These are phyloP conservation scores for Exophiala spinifera DNA, from an alignment of 2,329 filamentous ascomycete genomes.

Conservation along the genomic window DNA sequence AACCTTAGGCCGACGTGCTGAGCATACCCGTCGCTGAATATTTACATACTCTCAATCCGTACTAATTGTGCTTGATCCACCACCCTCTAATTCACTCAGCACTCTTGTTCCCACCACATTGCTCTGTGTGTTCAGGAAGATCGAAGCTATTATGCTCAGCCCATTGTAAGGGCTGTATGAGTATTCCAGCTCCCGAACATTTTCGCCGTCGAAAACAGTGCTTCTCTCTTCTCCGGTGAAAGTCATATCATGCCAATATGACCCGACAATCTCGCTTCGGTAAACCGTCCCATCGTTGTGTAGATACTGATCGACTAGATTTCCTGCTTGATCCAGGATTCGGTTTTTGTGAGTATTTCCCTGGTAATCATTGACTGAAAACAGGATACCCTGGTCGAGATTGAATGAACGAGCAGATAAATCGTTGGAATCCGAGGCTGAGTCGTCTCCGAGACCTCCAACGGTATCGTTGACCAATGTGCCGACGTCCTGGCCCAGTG, in stretches of 20 bases:
- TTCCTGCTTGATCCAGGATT: constrained; percentile 54
- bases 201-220: constrained; percentile 44
- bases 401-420: constrained; percentile 31
- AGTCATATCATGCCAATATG: constrained; percentile 52
- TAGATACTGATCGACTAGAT: constrained; percentile 53
- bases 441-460: constrained; percentile 30
- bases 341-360: constrained; percentile 57
- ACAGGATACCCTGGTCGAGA: constrained; percentile 57
- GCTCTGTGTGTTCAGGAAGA: constrained; percentile 49
- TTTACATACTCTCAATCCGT: constrained; percentile 26
- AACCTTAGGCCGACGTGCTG: too few relatives aligned
- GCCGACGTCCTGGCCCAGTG: constrained; percentile 50
- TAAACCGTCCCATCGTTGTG: constrained; percentile 53
- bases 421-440: constrained; percentile 6
- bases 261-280: constrained; percentile 46
- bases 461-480: constrained; percentile 48
- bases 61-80: constrained; percentile 52
- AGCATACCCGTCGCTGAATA: background rate
- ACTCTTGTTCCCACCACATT: constrained; percentile 52
- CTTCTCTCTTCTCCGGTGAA: constrained; percentile 55
- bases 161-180: constrained; percentile 52
- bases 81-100: constrained; percentile 52
- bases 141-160: constrained; percentile 45
- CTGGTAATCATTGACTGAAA: constrained; percentile 59
- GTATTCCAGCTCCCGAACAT: constrained; percentile 53